Base-by-base conservation (phyloP, 2,329 filamentous ascomycete genomes). In the Aspergillus sp. region DNA sequence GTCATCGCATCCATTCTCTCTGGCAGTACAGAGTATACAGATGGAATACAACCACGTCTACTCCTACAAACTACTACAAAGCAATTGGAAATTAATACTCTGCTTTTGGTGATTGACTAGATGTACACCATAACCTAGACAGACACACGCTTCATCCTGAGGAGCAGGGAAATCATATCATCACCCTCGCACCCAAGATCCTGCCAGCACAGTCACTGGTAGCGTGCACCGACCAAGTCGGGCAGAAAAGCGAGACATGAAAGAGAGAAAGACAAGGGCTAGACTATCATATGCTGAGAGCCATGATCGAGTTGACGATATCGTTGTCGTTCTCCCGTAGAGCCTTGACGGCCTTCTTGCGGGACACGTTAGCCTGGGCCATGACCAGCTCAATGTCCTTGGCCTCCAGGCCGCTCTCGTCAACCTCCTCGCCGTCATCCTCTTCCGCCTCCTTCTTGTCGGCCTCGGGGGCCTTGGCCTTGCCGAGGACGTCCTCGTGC, bases 221-320 rank as follows among this genome's bases (percentile, higher is more conserved):
- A 13, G n/a, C 40, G 17, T 21, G 56, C 53, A 47, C 62, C 40
- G 1, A 2, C 34, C 34, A n/a, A 58, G 56, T 47, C 50, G 31
- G 49, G 46, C 53, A 53, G 57, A 60, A 38, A 38, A 38, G 14
- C 34, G 34, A 38, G 14, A 17, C 34, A 16, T 29, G 11, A 29
- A 11, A 11, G 25, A 29, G 25, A 29, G 25, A 29, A 29, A 29
- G 25, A 29, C 25, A 29, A 29, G 34, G 34, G 21, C 40, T 13
- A 21, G 17, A 19, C 19, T 56, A 58, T 73, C 63, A 92, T 82
- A 91, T 87, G 81, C 88, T 91, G 75, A 99, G 81, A 65, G 93
- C 92, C 94, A 99, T 99, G 81, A 99, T 99, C 68, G 94, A 97
- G 84, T 99, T 99, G 82, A 99, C 94, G 80, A 99, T 99, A 75